Conservation (phyloP, 805 yeast genomes). For the Starmera pachycereana region DNA sequence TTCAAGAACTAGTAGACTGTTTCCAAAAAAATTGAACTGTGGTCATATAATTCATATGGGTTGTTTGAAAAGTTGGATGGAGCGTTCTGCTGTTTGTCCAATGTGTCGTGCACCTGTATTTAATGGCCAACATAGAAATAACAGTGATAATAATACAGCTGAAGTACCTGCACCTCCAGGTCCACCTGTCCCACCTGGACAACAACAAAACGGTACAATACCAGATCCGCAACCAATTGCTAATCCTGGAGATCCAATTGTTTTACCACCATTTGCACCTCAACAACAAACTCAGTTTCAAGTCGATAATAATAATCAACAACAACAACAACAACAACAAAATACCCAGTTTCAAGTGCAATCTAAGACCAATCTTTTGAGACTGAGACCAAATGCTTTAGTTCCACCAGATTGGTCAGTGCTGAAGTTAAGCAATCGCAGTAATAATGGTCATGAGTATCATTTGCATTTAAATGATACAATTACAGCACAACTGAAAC, state of each 20-base stretch:
- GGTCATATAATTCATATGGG: constrained; percentile 85
- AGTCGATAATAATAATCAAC: neutral
- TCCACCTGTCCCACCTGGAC: neutral
- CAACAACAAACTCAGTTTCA: neutral
- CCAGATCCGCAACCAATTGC: neutral
- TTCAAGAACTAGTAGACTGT: constrained; percentile 29
- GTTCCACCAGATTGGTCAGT: constrained; percentile 19
- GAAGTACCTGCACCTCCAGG: neutral
- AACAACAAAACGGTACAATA: constrained; percentile 1
- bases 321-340: constrained; percentile 2
- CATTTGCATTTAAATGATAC: constrained; percentile 6
- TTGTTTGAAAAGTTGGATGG: constrained; percentile 88
- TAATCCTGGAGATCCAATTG: neutral
- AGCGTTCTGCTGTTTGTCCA: constrained; percentile 88
- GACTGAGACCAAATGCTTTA: constrained; percentile 6
- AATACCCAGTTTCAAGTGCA: neutral
- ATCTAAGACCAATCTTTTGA: neutral
- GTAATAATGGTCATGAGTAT: constrained; percentile 3
- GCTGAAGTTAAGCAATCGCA: constrained; percentile 11
- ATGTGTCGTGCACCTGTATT: constrained; percentile 72
- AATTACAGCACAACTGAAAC: constrained; percentile 6
- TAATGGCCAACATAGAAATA: constrained; percentile 11
- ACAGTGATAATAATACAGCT: neutral
- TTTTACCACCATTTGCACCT: neutral
- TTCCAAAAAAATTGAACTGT: constrained; percentile 73